phyloP scores from a whole-genome alignment of 108 stramenopile genomes.

The Conticribra weissflogii region DNA sequence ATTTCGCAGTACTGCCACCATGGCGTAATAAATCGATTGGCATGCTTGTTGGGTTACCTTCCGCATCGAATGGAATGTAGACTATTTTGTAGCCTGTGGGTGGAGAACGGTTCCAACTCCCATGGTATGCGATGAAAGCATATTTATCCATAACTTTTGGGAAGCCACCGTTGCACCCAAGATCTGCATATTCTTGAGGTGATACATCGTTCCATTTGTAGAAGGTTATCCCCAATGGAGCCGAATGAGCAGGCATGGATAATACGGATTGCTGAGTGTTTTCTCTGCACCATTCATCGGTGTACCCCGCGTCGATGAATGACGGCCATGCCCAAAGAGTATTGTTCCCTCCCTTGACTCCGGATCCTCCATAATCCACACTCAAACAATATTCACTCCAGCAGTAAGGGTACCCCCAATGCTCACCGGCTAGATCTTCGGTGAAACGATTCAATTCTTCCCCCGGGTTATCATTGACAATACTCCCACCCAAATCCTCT shows the following conservation, averaged over 20 bases:
- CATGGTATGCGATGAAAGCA: slow-evolving; percentile 79
- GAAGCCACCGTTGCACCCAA: slow-evolving; percentile 49
- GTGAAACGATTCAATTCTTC: slow-evolving; percentile 79
- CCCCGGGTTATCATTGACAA: slow-evolving; percentile 72
- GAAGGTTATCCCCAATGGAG: slow-evolving; percentile 80
- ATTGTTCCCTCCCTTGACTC: slow-evolving; percentile 43
- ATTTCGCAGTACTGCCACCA: slow-evolving; percentile 50
- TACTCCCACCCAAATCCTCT: slow-evolving; percentile 73
- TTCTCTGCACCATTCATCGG: slow-evolving; percentile 69
- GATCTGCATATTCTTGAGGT: slow-evolving; percentile 18
- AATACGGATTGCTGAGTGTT: slow-evolving; percentile 51
- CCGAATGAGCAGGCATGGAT: slow-evolving; percentile 76
- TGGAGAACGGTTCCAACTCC: slow-evolving; percentile 76
- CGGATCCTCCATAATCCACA: slow-evolving; percentile 38
- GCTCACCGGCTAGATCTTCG: slow-evolving; percentile 56
- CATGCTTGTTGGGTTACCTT: slow-evolving; percentile 47
- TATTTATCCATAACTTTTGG: slow-evolving; percentile 65
- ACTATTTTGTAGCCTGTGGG: slow-evolving; percentile 84
- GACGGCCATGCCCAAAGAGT: slow-evolving; percentile 79
- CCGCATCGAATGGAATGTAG: slow-evolving; percentile 60
- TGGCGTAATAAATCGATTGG: slow-evolving; percentile 68
- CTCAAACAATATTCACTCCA: slow-evolving; percentile 72
- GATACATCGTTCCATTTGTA: slow-evolving; percentile 53
- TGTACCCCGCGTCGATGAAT: slow-evolving; percentile 45
- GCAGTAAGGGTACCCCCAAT: slow-evolving; percentile 80